These are phyloP conservation scores for Hyparrhenia diplandra DNA, from an alignment of 176 grass and related monocot genomes.

Conservation along the genomic window DNA sequence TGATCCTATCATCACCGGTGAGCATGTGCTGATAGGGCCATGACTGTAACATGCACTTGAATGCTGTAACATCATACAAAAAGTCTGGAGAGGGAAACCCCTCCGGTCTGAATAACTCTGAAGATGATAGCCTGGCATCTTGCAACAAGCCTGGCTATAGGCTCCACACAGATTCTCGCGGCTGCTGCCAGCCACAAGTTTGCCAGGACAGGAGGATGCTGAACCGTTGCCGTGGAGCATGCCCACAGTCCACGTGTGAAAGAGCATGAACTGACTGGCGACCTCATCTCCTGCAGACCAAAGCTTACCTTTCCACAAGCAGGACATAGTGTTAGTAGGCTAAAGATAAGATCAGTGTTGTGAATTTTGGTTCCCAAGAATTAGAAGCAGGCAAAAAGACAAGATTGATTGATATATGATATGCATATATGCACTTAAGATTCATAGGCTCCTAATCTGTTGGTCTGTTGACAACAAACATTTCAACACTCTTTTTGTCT, in stretches of 20 bases:
- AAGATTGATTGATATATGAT: not conserved
- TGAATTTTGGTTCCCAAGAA: not conserved
- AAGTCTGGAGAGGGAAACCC: not conserved
- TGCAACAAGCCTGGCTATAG: not conserved
- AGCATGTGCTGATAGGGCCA: constrained; percentile 44
- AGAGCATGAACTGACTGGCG: not conserved
- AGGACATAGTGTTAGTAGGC: not conserved
- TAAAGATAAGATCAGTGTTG: constrained; percentile 9
- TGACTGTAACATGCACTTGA: constrained; percentile 32
- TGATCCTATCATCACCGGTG: no score
- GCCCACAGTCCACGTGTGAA: not conserved
- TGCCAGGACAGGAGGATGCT: not conserved
- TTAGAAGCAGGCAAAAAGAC: constrained; percentile 10
- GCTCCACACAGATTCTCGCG: constrained; percentile 15
- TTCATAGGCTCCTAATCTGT: not conserved
- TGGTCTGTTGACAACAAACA: constrained; percentile 1
- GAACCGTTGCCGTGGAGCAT: constrained; percentile 4
- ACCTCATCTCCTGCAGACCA: constrained; percentile 10
- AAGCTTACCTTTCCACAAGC: constrained; percentile 20
- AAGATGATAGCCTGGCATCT: not conserved
- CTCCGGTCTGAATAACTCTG: not conserved
- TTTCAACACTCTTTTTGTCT: not conserved
- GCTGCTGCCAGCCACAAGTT: constrained; percentile 28
- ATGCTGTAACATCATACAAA: constrained; percentile 28
- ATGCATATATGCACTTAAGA: constrained; percentile 6